Evolutionary conservation across 1,284 basidiomycete genomes (phyloP), one percentile per base, ranked within the genome.

Genomic region (Chiua sp.): DNA sequence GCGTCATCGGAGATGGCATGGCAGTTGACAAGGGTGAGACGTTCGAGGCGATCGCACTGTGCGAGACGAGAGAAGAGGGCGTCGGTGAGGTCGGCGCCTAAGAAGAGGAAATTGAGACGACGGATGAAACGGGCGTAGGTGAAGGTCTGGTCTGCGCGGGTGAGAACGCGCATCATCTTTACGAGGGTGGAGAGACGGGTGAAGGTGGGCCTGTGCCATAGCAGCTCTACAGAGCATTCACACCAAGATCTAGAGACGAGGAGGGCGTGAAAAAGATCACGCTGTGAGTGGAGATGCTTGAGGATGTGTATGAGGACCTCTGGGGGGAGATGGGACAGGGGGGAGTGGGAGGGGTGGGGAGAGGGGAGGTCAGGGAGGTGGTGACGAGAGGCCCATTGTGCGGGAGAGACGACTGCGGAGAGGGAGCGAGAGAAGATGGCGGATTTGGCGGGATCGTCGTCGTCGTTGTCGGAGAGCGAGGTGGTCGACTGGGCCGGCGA

Each of bases 281-380:
- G 82, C 26, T 88, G 80, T 0, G 85, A 82, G 60, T 92, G 86
- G 15, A 99, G 82, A 66, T 95, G 88, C 61, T 91, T 92, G 67
- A 99, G 85, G 68, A 98, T 92, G 78, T 98, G 89, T n/a, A 96
- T 91, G 65, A 98, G 86, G 48, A 98, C 87, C 76, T 98, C 96
- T 56, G 94, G 90, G 3, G 96, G 96, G 10, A 98, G 80, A 50
- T 79, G 77, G 7, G 84, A 79, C 75, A 83, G 84, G 67, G 78
- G 86, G 60, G 82, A 82, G 67, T 69, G 62, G 47, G 61, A 69
- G 71, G 66, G 35, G 60, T 61, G 65, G 39, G 66, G 68, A 44
- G 68, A 55, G 51, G 68, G 60, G 47, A 48, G 51, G 61, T 67
- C 59, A 60, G 75, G 63, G 22, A 72, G 68, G 58, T 72, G 73